Percentiles rank a stretch among this genome's conserved stretches.
Conservation (phyloP, 495 filamentous ascomycete genomes). For the Bacidia gigantensis region DNA sequence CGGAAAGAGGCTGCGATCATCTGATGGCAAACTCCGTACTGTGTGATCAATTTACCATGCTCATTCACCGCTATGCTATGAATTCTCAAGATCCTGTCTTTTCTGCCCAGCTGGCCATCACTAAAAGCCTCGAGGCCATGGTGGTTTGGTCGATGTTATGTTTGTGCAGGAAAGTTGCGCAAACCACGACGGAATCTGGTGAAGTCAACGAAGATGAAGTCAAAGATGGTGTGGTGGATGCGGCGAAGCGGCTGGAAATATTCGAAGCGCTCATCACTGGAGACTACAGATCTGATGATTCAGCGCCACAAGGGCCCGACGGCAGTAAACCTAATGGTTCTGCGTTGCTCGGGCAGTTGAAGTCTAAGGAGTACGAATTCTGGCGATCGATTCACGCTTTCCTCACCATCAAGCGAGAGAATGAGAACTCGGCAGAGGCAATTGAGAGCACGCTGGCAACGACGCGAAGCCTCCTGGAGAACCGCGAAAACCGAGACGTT, state of each 20-base stretch:
- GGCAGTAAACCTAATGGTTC: conserved; percentile 30
- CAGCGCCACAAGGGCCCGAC: conserved; percentile 30
- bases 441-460: conserved; percentile 49
- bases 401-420: conserved; percentile 51
- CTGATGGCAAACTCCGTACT: conserved; percentile 45
- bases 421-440: conserved; percentile 39
- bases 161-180: conserved; percentile 29
- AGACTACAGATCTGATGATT: conserved; percentile 44
- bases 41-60: conserved; percentile 47
- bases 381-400: conserved; percentile 66
- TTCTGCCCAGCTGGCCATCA: conserved; percentile 28
- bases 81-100: conserved; percentile 28
- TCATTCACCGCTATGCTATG: conserved; percentile 33
- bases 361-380: conserved; percentile 57
- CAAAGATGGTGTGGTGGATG: conserved; percentile 45
- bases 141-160: conserved; percentile 57
- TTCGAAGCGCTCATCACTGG: conserved; percentile 65
- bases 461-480: conserved; percentile 56
- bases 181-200: conserved; percentile 14
- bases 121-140: conserved; percentile 48
- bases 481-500: conserved; percentile 78
- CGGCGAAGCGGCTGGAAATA: conserved; percentile 52
- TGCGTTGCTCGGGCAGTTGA: conserved; percentile 34
- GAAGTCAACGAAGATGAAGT: conserved; percentile 21
- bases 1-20: conserved; percentile 34